Conservation (phyloP, 2,329 filamentous ascomycete species). For the Botrytis fragariae region DNA sequence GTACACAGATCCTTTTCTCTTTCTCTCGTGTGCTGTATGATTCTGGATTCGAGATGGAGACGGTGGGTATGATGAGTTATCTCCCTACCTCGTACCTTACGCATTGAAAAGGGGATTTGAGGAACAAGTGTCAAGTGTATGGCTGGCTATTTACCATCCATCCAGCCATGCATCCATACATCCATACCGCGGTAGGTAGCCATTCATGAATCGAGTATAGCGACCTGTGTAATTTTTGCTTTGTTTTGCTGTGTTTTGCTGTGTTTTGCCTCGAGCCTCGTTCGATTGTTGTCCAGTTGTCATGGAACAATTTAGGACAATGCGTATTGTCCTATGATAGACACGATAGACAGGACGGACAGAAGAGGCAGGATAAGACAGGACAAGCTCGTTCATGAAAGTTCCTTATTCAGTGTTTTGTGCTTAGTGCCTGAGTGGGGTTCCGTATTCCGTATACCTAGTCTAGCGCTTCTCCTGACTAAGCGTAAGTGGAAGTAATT, state of each 20-base stretch:
- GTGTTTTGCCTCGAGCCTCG: neutral
- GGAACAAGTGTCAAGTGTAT: neutral
- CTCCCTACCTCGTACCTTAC: neutral
- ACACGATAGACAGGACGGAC: neutral
- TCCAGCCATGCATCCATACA: too few species aligned
- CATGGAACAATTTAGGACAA: neutral
- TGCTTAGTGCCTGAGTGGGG: neutral
- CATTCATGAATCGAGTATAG: neutral
- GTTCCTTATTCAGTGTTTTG: neutral
- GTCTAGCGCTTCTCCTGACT: neutral
- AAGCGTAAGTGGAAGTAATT: neutral
- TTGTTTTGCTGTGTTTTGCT: neutral
- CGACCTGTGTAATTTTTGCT: neutral
- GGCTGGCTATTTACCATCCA: neutral
- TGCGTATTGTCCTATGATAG: neutral
- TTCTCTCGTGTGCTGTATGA: neutral
- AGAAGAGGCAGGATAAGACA: neutral
- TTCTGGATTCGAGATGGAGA: neutral
- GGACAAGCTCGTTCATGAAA: neutral
- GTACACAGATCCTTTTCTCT: neutral
- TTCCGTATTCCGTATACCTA: neutral
- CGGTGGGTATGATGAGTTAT: neutral
- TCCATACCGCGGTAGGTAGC: neutral
- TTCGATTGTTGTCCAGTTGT: neutral
- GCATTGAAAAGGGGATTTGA: neutral